Base-by-base conservation (phyloP, 345 rosid species). In the Kernera saxatilis region DNA sequence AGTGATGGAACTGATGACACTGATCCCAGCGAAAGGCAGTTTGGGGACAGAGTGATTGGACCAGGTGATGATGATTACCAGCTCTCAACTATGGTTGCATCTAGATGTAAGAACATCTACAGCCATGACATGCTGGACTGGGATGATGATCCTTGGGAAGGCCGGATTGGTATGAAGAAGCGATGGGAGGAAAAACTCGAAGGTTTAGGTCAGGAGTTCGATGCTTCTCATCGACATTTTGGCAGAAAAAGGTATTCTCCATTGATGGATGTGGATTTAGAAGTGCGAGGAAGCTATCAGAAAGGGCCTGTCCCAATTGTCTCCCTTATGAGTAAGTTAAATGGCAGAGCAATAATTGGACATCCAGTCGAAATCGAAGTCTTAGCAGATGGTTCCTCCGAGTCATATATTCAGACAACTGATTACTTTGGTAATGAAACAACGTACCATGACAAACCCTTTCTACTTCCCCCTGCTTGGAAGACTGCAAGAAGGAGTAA, bases 331-430 rank as follows among this genome's bases (percentile, higher is more conserved):
- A 90, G 99, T 85, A 92, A 86, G 79, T 67, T 88, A 46, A 81
- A 86, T 67, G 91, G 98, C 64, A 84, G 85, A 80, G 95, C 99
- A 56, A 87, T 95, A 67, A 85, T 92, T 66, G 99, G 99, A 60
- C 98, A 95, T 78, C 93, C 93, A 0, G 82, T 92, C 73, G 89
- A 83, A 71, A 81, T 88, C 43, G 92, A 95, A 80, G 81, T 84
- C 45, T 51, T 92, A 35, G 85, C 85, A 66, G 92, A 90, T 52
- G 90, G 97, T 55, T 86, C 90, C 33, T 80, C 92, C 0, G 91
- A 86, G 70, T 65, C 75, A 45, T 82, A 80, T 69, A 40, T 85
- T 52, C 76, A 85, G 50, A 40, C 78, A 8, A 45, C 39, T 72
- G 83, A 75, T 64, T 84, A 81, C 68, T 69, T 69, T 49, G 71